Percentiles rank a stretch among this genome's conserved stretches.
These are phyloP conservation scores for Dothideomycetes sp. DNA, from an alignment of 2,329 filamentous ascomycete species.

Conservation along the genomic window DNA sequence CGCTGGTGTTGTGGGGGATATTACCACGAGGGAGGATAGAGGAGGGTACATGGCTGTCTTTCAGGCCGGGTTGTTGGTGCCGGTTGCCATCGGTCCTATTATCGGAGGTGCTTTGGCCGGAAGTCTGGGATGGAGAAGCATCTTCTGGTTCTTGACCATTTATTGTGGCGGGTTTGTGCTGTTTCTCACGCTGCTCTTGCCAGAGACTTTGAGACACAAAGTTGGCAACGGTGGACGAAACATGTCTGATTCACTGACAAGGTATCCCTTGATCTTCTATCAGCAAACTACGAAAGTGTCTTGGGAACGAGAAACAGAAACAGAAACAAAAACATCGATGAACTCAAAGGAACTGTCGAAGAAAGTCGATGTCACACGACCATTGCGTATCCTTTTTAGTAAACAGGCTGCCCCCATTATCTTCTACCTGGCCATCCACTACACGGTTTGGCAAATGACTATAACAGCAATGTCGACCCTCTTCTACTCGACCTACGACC, in stretches of 20 bases:
- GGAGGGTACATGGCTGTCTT: slow-evolving; percentile 36
- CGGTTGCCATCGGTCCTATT: slow-evolving; percentile 39
- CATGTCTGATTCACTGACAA: not conserved
- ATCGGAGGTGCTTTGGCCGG: slow-evolving; percentile 42
- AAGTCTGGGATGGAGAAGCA: slow-evolving; percentile 41
- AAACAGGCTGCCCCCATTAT: slow-evolving; percentile 38
- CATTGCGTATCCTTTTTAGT: slow-evolving; percentile 39
- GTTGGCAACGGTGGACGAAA: slow-evolving; percentile 31
- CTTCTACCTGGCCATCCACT: slow-evolving; percentile 42
- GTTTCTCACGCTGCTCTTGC: slow-evolving; percentile 27
- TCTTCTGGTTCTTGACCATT: slow-evolving; percentile 48
- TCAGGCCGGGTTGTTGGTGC: slow-evolving; percentile 29
- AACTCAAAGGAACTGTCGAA: slow-evolving; percentile 23
- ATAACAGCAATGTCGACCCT: slow-evolving; percentile 45
- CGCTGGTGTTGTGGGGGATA: slow-evolving; percentile 34
- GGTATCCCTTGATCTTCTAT: not conserved
- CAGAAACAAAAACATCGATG: not conserved
- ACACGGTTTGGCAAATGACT: slow-evolving; percentile 48
- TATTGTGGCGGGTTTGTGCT: slow-evolving; percentile 31
- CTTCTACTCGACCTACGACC: slow-evolving; percentile 36
- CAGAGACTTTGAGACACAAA: slow-evolving; percentile 32
- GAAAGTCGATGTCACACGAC: slow-evolving; percentile 36
- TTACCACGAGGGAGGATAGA: slow-evolving; percentile 32
- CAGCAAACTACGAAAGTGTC: not conserved
- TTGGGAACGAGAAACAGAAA: not conserved